Percentiles rank a stretch among this genome's conserved stretches.
These are phyloP conservation scores for Abrus pulchellus DNA, from an alignment of 306 rosid species.

Conservation along the genomic window DNA sequence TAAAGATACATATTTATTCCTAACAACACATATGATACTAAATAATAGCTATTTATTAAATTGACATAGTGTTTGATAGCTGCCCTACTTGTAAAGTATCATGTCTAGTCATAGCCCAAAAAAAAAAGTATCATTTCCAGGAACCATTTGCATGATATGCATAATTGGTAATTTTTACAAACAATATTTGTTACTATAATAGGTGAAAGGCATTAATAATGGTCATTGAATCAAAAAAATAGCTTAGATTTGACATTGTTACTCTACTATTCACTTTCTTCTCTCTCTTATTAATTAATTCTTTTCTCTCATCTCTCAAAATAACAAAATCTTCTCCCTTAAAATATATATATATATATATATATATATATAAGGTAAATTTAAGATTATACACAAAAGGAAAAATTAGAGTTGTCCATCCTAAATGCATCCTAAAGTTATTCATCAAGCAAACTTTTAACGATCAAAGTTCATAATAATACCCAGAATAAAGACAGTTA, in stretches of 20 bases:
- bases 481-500: constrained; percentile 12
- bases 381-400: constrained; percentile 23
- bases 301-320: no score
- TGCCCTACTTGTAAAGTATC: constrained; percentile 91
- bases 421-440: constrained; percentile 66
- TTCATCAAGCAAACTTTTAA: constrained; percentile 40
- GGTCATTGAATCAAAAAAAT: no score
- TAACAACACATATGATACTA: constrained; percentile 53
- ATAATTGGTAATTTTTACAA: constrained; percentile 62
- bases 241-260: no score
- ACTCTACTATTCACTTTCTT: no score
- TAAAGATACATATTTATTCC: no score
- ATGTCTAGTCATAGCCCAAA: constrained; percentile 53
- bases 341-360: no score
- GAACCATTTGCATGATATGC: constrained; percentile 74
- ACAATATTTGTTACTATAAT: not conserved
- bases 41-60: constrained; percentile 75
- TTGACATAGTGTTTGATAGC: constrained; percentile 81
- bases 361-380: constrained; percentile 24
- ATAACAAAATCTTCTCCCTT: no score
- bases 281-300: no score
- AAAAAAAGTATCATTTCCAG: constrained; percentile 40
- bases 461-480: constrained; percentile 33
- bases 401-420: constrained; percentile 50
- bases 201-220: no score